phyloP scores from a whole-genome alignment of 1,284 basidiomycete genomes.

The Filobasidium uniguttulatum region DNA sequence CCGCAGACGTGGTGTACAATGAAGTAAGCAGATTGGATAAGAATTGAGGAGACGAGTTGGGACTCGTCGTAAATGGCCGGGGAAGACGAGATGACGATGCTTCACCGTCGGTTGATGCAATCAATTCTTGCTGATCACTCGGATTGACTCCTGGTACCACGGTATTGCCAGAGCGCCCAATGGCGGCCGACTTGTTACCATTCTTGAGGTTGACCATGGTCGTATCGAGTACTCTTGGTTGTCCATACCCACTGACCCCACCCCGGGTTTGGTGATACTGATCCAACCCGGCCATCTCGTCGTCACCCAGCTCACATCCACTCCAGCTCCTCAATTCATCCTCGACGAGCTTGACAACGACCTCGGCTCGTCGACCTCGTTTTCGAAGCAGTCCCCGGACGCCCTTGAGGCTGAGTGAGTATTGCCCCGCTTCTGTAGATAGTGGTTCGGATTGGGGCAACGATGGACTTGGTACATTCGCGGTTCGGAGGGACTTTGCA shows the following conservation, averaged over 20 bases:
- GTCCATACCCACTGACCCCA: conserved; percentile 5
- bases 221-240: conserved; percentile 25
- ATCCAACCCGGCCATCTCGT: not conserved
- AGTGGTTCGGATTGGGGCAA: conserved; percentile 6
- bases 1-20: conserved; percentile 7
- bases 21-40: conserved; percentile 8
- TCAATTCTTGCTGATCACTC: not conserved
- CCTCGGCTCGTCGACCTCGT: conserved; percentile 26
- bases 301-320: conserved; percentile 17
- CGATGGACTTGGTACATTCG: conserved; percentile 12
- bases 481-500: conserved; percentile 19
- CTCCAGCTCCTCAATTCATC: conserved; percentile 27
- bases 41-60: conserved; percentile 3
- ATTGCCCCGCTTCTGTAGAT: conserved; percentile 25
- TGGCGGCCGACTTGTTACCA: not conserved
- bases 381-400: conserved; percentile 28
- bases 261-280: not conserved
- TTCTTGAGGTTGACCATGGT: conserved; percentile 16
- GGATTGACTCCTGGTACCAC: not conserved
- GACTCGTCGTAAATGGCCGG: conserved; percentile 4
- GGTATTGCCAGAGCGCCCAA: conserved; percentile 11
- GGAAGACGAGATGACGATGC: conserved; percentile 4
- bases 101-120: not conserved
- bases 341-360: conserved; percentile 25
- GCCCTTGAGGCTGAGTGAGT: conserved; percentile 32